Evolutionary conservation across 345 rosid genomes (phyloP).

Genomic region (Moringa oleifera): DNA sequence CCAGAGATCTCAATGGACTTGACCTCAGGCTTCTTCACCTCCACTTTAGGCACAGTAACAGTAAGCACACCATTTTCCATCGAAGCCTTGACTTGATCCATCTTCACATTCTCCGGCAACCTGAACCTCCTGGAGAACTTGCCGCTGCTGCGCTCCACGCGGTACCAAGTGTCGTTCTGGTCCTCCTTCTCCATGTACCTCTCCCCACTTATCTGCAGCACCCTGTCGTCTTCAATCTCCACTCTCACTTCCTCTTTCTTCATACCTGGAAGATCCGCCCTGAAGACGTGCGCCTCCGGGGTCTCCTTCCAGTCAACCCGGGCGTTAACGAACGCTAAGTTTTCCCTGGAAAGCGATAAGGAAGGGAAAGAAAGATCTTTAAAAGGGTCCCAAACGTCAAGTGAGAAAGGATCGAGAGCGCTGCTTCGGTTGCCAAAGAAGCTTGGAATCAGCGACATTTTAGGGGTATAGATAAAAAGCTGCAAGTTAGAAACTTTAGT

Average conservation of each 20-base stretch:
- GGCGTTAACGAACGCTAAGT: constrained; percentile 11
- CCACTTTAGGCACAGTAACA: constrained; percentile 29
- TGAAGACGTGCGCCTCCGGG: constrained; percentile 35
- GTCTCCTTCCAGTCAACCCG: constrained; percentile 41
- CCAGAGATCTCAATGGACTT: constrained; percentile 26
- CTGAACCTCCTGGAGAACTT: constrained; percentile 37
- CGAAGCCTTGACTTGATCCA: constrained; percentile 28
- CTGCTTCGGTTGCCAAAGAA: constrained; percentile 24
- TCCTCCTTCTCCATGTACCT: constrained; percentile 30
- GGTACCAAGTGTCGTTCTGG: constrained; percentile 33
- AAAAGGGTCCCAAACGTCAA: constrained; percentile 24
- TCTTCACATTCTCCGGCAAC: constrained; percentile 33
- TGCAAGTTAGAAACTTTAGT: not conserved
- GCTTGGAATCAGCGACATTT: constrained; percentile 25
- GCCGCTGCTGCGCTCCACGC: constrained; percentile 27
- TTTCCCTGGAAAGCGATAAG: constrained; percentile 13
- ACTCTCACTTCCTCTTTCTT: constrained; percentile 40
- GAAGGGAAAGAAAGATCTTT: constrained; percentile 13
- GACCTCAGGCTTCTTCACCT: constrained; percentile 18
- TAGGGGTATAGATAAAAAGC: no score
- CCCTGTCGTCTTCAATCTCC: constrained; percentile 29
- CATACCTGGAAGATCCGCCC: constrained; percentile 35
- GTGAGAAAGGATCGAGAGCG: constrained; percentile 17
- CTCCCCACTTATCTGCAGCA: constrained; percentile 37
- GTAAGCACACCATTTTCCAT: constrained; percentile 42